Base-by-base conservation (phyloP, 148 eudicot species). In the Vaccinium corymbosum region DNA sequence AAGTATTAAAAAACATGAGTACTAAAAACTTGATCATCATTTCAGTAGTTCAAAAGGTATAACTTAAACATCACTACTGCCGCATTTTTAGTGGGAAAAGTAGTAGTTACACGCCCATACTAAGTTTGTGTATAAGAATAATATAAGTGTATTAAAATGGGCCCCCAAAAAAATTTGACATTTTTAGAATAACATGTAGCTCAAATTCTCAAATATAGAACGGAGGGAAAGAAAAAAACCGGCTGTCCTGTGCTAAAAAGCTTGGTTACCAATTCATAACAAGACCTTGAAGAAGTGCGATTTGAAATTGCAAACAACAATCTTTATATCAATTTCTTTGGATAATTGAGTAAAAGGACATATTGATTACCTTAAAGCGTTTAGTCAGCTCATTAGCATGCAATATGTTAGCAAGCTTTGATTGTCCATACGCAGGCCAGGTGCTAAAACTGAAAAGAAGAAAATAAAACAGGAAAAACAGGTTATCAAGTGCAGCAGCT, bases 381-480 rank as follows among this genome's bases (percentile, higher is more conserved):
- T 88, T 91, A 83, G 98, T 74, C 15, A 93, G 95, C 90, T 95
- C 98, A 35, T 89, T 89, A 15, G 95, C 93, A 81, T 94, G 96
- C 89, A 95, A 86, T 86, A 94, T 89, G 84, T 94, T 95, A 14
- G 95, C 94, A 52, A 95, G 94, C 90, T 95, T 95, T 71, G 98
- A 95, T 87, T 93, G 98, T 49, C 98, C 98, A 85, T 94, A 95
- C 25, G 98, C 98, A 82, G 82, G 86, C 29, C 88, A 20, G 76
- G 86, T 89, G 81, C 73, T 86, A 84, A 87, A 95, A 80, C 98
- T 95, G 94, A 81, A 91, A 82, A 83, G 79, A 79, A 74, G 19
- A 83, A 68, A 13, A 38, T 13, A 68, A 68, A 68, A 5, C 42
- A 27, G 29, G 35, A 17, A 68, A 68, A 68, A 27, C 8, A 14